These are phyloP conservation scores for Fusarium sp. DNA, from an alignment of 2,329 filamentous ascomycete genomes.

Conservation along the genomic window DNA sequence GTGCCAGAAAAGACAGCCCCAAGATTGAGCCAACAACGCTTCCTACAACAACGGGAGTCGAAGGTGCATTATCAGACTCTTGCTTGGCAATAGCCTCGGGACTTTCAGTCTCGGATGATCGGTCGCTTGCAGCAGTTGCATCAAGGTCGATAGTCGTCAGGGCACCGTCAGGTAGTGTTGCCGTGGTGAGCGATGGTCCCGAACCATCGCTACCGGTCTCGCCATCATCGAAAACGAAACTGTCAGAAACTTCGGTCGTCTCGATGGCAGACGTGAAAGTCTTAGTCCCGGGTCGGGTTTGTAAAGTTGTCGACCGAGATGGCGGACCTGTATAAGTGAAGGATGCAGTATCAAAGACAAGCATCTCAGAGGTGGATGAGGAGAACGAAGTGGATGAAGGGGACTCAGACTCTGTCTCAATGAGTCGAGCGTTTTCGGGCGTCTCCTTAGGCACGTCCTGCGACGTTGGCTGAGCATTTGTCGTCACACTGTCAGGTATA, in stretches of 20 bases:
- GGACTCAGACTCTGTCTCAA: conserved; percentile 6
- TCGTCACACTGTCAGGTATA: conserved; percentile 19
- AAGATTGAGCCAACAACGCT: conserved; percentile 65
- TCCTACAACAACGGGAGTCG: conserved; percentile 61
- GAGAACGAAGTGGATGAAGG: conserved; percentile 1
- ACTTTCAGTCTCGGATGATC: conserved; percentile 34
- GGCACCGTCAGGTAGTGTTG: conserved; percentile 38
- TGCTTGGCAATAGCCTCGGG: conserved; percentile 26
- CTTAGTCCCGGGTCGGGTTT: conserved; percentile 34
- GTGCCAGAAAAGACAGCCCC: conserved; percentile 57
- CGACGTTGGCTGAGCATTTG: conserved; percentile 1
- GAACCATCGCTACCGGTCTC: conserved; percentile 35
- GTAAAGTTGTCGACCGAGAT: conserved; percentile 37
- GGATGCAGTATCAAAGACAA: conserved; percentile 38
- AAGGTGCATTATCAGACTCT: conserved; percentile 24
- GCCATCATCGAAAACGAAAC: conserved; percentile 15
- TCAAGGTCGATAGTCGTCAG: conserved; percentile 42
- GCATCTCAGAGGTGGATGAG: conserved; percentile 29
- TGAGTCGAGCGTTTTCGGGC: conserved; percentile 22
- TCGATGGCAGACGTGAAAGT: conserved; percentile 34
- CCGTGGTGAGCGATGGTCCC: conserved; percentile 36
- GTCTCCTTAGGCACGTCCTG: conserved; percentile 7
- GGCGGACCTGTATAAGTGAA: conserved; percentile 38
- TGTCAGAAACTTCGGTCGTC: conserved; percentile 37
- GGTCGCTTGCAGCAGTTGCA: conserved; percentile 40